A percentile compares a stretch with the other conserved stretches of the same genome.
Evolutionary conservation across 768 basidiomycete species (phyloP).

Genomic region (Macrolepiota fuliginosa): DNA sequence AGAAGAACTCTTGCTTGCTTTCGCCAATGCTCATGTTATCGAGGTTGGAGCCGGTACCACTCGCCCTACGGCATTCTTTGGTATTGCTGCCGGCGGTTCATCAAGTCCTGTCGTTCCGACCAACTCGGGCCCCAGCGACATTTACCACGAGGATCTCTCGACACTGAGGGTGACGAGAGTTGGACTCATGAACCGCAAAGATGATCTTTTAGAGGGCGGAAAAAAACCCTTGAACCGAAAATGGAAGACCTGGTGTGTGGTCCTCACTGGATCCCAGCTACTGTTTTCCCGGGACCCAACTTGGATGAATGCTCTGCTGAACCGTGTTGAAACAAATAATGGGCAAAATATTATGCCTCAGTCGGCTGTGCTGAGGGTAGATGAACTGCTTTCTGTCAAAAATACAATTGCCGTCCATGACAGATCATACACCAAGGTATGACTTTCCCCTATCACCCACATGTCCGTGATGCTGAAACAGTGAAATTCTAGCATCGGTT

Average conservation of each 20-base stretch:
- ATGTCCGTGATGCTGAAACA: not conserved
- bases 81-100: constrained; percentile 28
- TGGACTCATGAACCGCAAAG: constrained; percentile 79
- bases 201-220: constrained; percentile 73
- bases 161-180: constrained; percentile 75
- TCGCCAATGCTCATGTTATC: constrained; percentile 56
- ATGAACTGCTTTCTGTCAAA: constrained; percentile 79
- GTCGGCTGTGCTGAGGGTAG: constrained; percentile 60
- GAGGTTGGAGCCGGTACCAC: constrained; percentile 47
- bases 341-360: constrained; percentile 35
- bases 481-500: constrained; percentile 49
- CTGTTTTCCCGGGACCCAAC: constrained; percentile 81
- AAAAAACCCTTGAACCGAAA: constrained; percentile 76
- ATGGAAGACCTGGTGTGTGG: constrained; percentile 84
- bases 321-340: constrained; percentile 21
- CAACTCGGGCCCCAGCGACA: not conserved
- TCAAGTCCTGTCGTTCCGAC: constrained; percentile 1
- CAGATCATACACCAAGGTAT: constrained; percentile 71
- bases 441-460: constrained; percentile 14
- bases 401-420: constrained; percentile 83
- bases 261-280: constrained; percentile 87
- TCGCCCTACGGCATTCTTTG: constrained; percentile 34
- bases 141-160: constrained; percentile 31
- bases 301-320: constrained; percentile 33
- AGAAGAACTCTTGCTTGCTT: constrained; percentile 59